A percentile compares a stretch with the other conserved stretches of the same genome.
Evolutionary conservation across 75 land plant species (phyloP).

Genomic region (Azolla pinnata): DNA sequence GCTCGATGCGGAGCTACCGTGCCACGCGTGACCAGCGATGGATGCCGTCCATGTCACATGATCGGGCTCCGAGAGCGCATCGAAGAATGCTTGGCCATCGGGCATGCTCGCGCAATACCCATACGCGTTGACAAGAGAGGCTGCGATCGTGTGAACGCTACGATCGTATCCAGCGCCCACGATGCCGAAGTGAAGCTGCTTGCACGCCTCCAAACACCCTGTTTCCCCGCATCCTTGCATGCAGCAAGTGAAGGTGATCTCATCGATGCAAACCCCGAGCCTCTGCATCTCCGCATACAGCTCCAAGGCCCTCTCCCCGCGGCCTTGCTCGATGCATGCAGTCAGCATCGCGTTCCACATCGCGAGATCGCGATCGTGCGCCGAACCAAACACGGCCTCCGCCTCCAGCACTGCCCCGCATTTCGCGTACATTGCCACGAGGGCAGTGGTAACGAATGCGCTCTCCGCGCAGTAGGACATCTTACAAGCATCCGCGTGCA

Average conservation of each 20-base stretch:
- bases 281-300: conserved; percentile 17
- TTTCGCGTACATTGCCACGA: too few relatives aligned
- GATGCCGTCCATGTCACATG: conserved; percentile 2
- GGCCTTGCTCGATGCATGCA: conserved; percentile 20
- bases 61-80: background rate
- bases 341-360: conserved; percentile 35
- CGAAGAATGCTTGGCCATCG: conserved; percentile 6
- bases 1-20: conserved; percentile 3
- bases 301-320: conserved; percentile 22
- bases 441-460: too few relatives aligned
- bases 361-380: conserved; percentile 20
- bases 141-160: background rate
- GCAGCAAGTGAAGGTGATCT: conserved; percentile 18
- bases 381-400: conserved; percentile 15
- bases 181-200: conserved; percentile 13
- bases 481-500: too few relatives aligned
- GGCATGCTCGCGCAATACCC: background rate
- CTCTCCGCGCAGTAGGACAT: too few relatives aligned
- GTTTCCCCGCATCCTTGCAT: conserved; percentile 20
- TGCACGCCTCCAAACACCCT: conserved; percentile 16
- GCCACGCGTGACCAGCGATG: conserved; percentile 12
- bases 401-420: too few relatives aligned
- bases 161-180: background rate
- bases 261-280: conserved; percentile 18
- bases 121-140: background rate